Evolutionary conservation across 2,329 filamentous ascomycete genomes (phyloP), one percentile per base, ranked within the genome.

Genomic region (Calonectria pseudoturangicola): DNA sequence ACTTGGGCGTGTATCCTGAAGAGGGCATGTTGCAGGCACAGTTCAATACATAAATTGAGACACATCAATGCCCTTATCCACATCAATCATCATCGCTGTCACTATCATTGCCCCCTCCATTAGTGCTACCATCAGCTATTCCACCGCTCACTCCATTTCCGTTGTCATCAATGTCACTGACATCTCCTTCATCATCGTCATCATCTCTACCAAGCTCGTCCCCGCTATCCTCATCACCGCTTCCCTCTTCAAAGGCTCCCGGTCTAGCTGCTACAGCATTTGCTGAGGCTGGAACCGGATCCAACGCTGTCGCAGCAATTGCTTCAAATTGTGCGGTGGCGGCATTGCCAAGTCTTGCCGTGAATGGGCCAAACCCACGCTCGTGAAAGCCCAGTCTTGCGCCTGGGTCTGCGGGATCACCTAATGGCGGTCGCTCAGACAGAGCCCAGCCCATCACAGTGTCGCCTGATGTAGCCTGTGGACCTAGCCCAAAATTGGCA

Each of bases 331-430:
- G 2, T 16, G 51, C 10, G 13, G 30, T 58, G n/a, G 30, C 21
- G 5, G 51, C 30, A n/a, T 16, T 33, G 4, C 51, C 33, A 25
- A 58, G 51, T 39, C 51, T 58, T 13, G 51, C 51, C 1, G 51
- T 58, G 18, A 58, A 58, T n/a, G 51, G 51, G n/a, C 51, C 30
- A 39, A 58, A 58, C 12, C 30, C 51, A 36, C 51, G 51, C 18
- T 58, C 51, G 21, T 58, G 51, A 25, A 58, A 56, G 5, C 51
- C 51, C 51, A 56, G n/a, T 7, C 51, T 36, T 12, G 51, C 51
- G 21, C 51, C 30, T 13, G 51, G 51, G 18, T 56, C 30, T 36
- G 51, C 28, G 0, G 51, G 51, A 8, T 56, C 51, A 36, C 51
- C 51, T 13, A 36, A 25, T 21, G 51, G 51, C 10, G 30, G 51